A percentile compares a stretch with the other conserved stretches of the same genome.
phyloP scores from a whole-genome alignment of 192 early-diverging fungal genomes.

The Rhizophagus clarus region DNA sequence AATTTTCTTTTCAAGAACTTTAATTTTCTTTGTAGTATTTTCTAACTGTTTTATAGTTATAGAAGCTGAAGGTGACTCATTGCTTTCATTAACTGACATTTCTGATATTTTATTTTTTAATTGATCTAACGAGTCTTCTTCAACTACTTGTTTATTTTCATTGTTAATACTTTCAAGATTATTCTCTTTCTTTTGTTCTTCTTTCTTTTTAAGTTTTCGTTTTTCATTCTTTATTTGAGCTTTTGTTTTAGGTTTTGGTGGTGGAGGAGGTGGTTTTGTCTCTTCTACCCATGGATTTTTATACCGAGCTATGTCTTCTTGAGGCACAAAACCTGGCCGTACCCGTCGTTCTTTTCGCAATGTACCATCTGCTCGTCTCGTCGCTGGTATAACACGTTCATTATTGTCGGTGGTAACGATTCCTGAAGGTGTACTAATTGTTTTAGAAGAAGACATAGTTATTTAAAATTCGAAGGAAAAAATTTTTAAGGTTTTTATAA shows the following conservation, averaged over 20 bases:
- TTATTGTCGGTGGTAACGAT: slow-evolving; percentile 34
- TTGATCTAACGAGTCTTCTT: slow-evolving; percentile 17
- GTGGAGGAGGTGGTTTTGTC: slow-evolving; percentile 26
- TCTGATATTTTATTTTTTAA: neutral
- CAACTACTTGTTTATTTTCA: neutral
- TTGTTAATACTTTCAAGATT: neutral
- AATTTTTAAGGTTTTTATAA: neutral
- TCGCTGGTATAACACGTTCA: slow-evolving; percentile 62
- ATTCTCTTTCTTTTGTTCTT: slow-evolving; percentile 20
- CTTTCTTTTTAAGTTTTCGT: slow-evolving; percentile 45
- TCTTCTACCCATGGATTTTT: slow-evolving; percentile 57
- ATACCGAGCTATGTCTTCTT: slow-evolving; percentile 66
- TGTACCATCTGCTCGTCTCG: slow-evolving; percentile 68
- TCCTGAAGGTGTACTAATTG: slow-evolving; percentile 4
- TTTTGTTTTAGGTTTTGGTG: slow-evolving; percentile 40
- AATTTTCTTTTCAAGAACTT: slow-evolving; percentile 69
- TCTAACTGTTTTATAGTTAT: slow-evolving; percentile 32
- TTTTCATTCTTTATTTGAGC: slow-evolving; percentile 57
- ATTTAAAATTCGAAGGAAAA: neutral
- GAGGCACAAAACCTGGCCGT: slow-evolving; percentile 67
- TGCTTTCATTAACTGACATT: neutral
- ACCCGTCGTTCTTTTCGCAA: slow-evolving; percentile 69
- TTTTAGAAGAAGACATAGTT: neutral
- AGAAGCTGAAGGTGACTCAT: slow-evolving; percentile 11
- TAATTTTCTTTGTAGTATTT: slow-evolving; percentile 50